Conservation (phyloP, 768 basidiomycete species). For the Auricularia heimuer region DNA sequence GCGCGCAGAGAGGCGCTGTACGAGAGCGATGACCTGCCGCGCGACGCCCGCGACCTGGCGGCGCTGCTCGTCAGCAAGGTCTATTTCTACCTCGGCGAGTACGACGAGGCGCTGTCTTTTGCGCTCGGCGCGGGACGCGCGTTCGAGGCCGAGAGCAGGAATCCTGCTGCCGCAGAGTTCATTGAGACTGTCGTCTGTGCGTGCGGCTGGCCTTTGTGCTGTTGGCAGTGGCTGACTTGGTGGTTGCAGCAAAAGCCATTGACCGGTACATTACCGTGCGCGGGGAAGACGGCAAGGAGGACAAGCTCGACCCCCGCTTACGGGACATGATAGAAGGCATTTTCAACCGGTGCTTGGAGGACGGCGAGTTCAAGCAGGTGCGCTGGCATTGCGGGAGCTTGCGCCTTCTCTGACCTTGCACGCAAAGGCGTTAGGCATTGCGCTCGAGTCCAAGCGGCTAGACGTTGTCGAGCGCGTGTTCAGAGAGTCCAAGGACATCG, state of each 20-base stretch:
- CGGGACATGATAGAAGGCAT: conserved; percentile 84
- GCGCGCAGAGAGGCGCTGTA: conserved; percentile 73
- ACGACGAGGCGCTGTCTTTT: conserved; percentile 92
- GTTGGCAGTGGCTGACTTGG: background rate
- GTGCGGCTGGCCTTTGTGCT: conserved; percentile 23
- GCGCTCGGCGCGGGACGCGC: conserved; percentile 83
- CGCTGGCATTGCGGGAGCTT: conserved; percentile 6
- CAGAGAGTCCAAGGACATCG: conserved; percentile 59
- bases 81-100: conserved; percentile 92
- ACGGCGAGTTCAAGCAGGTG: conserved; percentile 88
- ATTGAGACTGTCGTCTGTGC: conserved; percentile 89
- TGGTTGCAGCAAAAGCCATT: conserved; percentile 77
- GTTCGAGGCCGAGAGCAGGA: conserved; percentile 66
- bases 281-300: conserved; percentile 40
- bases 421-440: conserved; percentile 82
- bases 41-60: conserved; percentile 68
- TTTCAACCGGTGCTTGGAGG: conserved; percentile 73
- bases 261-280: conserved; percentile 81
- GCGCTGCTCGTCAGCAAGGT: conserved; percentile 95
- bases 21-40: conserved; percentile 68
- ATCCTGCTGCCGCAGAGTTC: conserved; percentile 67
- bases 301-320: conserved; percentile 69
- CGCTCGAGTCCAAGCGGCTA: conserved; percentile 80
- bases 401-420: conserved; percentile 6
- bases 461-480: conserved; percentile 80